phyloP scores from a whole-genome alignment of 495 filamentous ascomycete species.

The Lophiotrema nucula region DNA sequence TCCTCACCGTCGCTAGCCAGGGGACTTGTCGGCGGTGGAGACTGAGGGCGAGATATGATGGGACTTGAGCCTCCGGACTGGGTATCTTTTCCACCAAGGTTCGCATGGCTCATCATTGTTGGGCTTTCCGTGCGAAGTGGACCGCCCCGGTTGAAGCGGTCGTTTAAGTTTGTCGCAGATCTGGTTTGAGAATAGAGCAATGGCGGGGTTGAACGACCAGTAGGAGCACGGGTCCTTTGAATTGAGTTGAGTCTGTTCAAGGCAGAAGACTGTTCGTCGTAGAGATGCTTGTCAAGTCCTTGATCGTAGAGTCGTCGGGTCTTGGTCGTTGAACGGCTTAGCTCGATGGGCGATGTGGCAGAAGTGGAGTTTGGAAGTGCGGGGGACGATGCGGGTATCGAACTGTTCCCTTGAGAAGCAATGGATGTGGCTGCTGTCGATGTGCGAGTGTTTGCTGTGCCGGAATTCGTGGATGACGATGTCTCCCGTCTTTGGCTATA shows the following conservation, averaged over 20 bases:
- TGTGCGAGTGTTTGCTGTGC: conserved; percentile 62
- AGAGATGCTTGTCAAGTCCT: conserved; percentile 71
- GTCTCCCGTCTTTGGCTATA: conserved; percentile 80
- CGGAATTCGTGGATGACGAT: conserved; percentile 80
- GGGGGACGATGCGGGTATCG: conserved; percentile 36
- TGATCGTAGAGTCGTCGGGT: conserved; percentile 82
- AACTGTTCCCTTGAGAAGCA: conserved; percentile 65
- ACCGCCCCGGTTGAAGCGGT: conserved; percentile 53
- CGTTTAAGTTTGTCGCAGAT: conserved; percentile 58
- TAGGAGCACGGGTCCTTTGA: conserved; percentile 55
- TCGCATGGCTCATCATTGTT: conserved; percentile 48
- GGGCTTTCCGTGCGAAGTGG: conserved; percentile 43
- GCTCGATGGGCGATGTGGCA: conserved; percentile 35
- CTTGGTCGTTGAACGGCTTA: conserved; percentile 57
- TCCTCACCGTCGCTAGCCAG: conserved; percentile 70
- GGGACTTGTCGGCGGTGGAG: conserved; percentile 66
- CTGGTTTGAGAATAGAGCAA: conserved; percentile 44
- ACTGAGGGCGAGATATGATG: conserved; percentile 49
- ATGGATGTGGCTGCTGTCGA: conserved; percentile 93
- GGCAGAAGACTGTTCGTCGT: conserved; percentile 76
- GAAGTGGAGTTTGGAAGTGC: conserved; percentile 17
- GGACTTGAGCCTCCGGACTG: conserved; percentile 42
- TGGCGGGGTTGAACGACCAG: conserved; percentile 48
- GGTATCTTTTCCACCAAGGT: conserved; percentile 32
- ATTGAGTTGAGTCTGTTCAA: conserved; percentile 77